Conservation (phyloP, 805 yeast species). For the Myxozyma udenii region DNA sequence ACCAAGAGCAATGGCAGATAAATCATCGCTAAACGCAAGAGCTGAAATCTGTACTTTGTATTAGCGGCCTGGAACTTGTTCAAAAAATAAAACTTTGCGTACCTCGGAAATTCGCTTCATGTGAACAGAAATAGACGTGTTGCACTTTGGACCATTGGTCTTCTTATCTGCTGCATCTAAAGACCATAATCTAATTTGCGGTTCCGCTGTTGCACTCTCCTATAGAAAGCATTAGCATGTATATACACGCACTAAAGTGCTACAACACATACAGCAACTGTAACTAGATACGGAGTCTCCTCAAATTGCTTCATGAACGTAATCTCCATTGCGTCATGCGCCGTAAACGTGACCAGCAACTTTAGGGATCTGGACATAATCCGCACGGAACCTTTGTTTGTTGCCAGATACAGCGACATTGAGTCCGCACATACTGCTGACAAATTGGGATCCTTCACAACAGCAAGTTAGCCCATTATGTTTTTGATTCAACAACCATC, state of each 20-base stretch:
- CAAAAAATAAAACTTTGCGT: neutral
- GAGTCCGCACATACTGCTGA: constrained; percentile 61
- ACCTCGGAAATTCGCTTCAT: constrained; percentile 82
- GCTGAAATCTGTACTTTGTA: constrained; percentile 45
- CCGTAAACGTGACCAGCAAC: constrained; percentile 51
- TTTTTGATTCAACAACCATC: neutral
- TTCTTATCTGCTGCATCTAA: constrained; percentile 44
- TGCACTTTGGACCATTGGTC: constrained; percentile 47
- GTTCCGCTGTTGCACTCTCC: constrained; percentile 60
- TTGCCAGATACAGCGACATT: constrained; percentile 58
- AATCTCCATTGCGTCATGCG: constrained; percentile 63
- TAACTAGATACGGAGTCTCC: constrained; percentile 53
- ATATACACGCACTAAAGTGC: neutral
- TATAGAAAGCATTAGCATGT: constrained; percentile 3
- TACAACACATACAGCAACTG: constrained; percentile 47
- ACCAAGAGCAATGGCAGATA: constrained; percentile 69
- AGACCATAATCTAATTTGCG: constrained; percentile 73
- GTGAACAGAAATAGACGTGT: constrained; percentile 58
- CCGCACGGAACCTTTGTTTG: constrained; percentile 52
- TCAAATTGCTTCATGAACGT: constrained; percentile 53
- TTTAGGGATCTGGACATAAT: constrained; percentile 53
- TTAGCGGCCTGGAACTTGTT: neutral
- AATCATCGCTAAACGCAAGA: constrained; percentile 51
- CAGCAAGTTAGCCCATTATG: neutral
- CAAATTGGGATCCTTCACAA: constrained; percentile 55